phyloP scores from a whole-genome alignment of 1,139 yeast species.

The Sugiyamaella japonica region DNA sequence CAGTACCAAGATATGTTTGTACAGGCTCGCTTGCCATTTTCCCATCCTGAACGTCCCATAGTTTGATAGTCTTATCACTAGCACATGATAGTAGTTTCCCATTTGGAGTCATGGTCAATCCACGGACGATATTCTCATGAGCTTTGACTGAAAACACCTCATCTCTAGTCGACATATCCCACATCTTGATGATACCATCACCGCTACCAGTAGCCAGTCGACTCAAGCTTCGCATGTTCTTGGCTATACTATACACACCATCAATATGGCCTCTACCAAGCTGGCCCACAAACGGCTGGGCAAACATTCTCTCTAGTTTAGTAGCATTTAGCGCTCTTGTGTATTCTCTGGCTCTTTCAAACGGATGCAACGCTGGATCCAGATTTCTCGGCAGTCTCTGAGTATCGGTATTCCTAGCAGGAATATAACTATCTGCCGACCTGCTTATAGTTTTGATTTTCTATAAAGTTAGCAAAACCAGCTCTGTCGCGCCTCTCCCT shows the following conservation, averaged over 20 bases:
- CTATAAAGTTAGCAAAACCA: conserved; percentile 39
- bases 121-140: conserved; percentile 88
- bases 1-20: conserved; percentile 80
- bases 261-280: conserved; percentile 94
- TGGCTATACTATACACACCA: conserved; percentile 89
- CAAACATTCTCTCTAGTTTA: conserved; percentile 93
- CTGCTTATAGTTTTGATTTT: conserved; percentile 89
- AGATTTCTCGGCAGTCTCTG: conserved; percentile 85
- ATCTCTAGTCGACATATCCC: conserved; percentile 78
- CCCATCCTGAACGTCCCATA: conserved; percentile 59
- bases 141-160: conserved; percentile 81
- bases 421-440: conserved; percentile 87
- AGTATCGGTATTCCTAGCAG: conserved; percentile 87
- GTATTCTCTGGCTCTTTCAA: conserved; percentile 95
- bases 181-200: conserved; percentile 90
- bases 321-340: conserved; percentile 94
- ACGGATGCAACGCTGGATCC: conserved; percentile 94
- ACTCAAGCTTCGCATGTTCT: conserved; percentile 66
- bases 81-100: conserved; percentile 80
- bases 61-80: conserved; percentile 82
- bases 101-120: conserved; percentile 75
- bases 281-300: conserved; percentile 95
- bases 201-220: conserved; percentile 90
- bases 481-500: too few species aligned
- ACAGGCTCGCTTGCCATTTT: conserved; percentile 40